phyloP scores from a whole-genome alignment of 768 basidiomycete species.

The Hypholoma fasciculare region DNA sequence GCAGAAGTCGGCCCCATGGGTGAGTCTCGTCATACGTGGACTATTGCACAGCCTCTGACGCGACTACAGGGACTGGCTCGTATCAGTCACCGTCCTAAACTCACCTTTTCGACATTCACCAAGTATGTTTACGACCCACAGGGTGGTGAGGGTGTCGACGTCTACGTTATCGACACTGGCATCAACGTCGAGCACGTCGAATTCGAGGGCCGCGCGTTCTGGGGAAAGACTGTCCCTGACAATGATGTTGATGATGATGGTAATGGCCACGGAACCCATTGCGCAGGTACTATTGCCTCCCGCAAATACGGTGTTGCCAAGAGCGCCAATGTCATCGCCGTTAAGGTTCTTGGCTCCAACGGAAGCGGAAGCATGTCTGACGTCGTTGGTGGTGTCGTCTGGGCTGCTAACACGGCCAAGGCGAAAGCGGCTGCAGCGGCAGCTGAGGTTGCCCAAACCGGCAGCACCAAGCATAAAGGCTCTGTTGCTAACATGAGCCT shows the following conservation, averaged over 20 bases:
- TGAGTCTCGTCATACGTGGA: slow-evolving; percentile 34
- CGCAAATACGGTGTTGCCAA: slow-evolving; percentile 95
- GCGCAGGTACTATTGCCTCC: slow-evolving; percentile 96
- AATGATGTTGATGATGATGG: slow-evolving; percentile 87
- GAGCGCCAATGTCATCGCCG: slow-evolving; percentile 83
- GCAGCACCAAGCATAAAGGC: slow-evolving; percentile 86
- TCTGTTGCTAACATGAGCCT: slow-evolving; percentile 98
- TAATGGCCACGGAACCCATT: slow-evolving; percentile 96
- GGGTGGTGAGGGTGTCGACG: slow-evolving; percentile 94
- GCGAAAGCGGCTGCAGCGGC: slow-evolving; percentile 59
- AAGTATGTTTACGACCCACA: slow-evolving; percentile 69
- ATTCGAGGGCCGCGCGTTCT: slow-evolving; percentile 85
- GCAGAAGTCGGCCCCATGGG: slow-evolving; percentile 86
- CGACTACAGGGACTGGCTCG: slow-evolving; percentile 84
- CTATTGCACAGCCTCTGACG: slow-evolving; percentile 12
- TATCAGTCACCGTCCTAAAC: slow-evolving; percentile 80
- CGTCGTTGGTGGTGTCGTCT: slow-evolving; percentile 86
- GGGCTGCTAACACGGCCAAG: slow-evolving; percentile 60
- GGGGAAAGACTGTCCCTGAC: slow-evolving; percentile 91
- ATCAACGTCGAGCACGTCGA: slow-evolving; percentile 85
- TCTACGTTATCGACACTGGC: slow-evolving; percentile 86
- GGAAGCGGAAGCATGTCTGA: slow-evolving; percentile 96
- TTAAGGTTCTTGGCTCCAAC: slow-evolving; percentile 93
- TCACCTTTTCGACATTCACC: slow-evolving; percentile 80
- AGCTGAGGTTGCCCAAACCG: slow-evolving; percentile 68